Conservation (phyloP, 805 yeast species). For the Barnettozyma populi region DNA sequence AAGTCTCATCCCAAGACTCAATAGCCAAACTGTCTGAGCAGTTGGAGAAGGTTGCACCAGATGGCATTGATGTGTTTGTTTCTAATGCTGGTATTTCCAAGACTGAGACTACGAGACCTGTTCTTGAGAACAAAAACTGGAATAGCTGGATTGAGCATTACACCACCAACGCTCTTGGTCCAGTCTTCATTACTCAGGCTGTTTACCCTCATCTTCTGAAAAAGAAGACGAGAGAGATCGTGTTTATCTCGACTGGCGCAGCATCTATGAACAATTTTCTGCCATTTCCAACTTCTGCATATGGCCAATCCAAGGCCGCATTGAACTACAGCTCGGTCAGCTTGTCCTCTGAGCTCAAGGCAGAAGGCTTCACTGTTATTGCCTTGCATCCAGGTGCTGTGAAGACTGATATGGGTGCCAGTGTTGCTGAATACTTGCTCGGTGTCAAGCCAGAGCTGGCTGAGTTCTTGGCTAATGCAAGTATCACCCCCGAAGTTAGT, state of each 20-base stretch:
- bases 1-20: slow-evolving; percentile 17
- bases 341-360: neutral
- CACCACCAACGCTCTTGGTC: slow-evolving; percentile 14
- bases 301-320: neutral
- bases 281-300: slow-evolving; percentile 22
- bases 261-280: slow-evolving; percentile 21
- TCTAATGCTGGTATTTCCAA: slow-evolving; percentile 27
- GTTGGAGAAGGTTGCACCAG: slow-evolving; percentile 12
- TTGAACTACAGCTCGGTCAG: neutral
- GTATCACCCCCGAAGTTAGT: neutral
- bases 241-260: slow-evolving; percentile 25
- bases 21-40: slow-evolving; percentile 15
- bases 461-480: neutral
- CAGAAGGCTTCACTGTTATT: neutral
- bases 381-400: slow-evolving; percentile 2
- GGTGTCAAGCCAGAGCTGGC: neutral
- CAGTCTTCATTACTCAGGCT: slow-evolving; percentile 7
- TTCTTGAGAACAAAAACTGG: slow-evolving; percentile 11
- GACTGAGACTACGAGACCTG: slow-evolving; percentile 22
- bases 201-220: slow-evolving; percentile 8
- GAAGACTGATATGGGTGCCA: neutral
- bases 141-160: slow-evolving; percentile 9
- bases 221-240: slow-evolving; percentile 22
- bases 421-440: neutral
- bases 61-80: slow-evolving; percentile 27